A percentile compares a stretch with the other conserved stretches of the same genome.
Evolutionary conservation across 495 filamentous ascomycete genomes (phyloP).

Genomic region (Aspergillus wentii): DNA sequence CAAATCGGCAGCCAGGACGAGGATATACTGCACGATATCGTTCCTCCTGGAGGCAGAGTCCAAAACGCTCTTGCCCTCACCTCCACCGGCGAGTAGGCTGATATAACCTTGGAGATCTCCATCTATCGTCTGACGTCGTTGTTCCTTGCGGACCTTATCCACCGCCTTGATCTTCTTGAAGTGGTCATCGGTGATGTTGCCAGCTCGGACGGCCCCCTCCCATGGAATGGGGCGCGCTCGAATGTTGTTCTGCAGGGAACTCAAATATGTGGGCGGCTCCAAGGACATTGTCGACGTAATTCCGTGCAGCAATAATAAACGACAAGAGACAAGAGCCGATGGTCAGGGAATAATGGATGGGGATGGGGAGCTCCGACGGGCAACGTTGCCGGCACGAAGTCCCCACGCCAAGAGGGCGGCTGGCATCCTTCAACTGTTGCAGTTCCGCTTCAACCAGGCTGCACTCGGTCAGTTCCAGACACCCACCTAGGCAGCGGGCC

Average conservation of each 20-base stretch:
- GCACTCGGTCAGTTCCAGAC: too few species aligned
- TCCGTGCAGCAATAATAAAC: too few species aligned
- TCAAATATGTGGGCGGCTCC: conserved; percentile 85
- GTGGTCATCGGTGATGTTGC: conserved; percentile 90
- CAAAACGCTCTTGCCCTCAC: conserved; percentile 69
- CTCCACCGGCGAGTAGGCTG: conserved; percentile 69
- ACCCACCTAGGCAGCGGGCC: too few species aligned
- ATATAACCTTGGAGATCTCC: conserved; percentile 72
- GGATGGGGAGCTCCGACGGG: conserved; percentile 2
- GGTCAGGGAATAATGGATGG: conserved; percentile 1
- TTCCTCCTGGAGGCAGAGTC: conserved; percentile 71
- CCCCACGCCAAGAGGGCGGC: not conserved
- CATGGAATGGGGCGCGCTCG: conserved; percentile 91
- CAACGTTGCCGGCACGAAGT: too few species aligned
- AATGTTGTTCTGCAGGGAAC: conserved; percentile 90
- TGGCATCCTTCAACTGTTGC: too few species aligned
- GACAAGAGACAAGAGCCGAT: too few species aligned
- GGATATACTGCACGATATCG: conserved; percentile 91
- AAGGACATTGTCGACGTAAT: conserved; percentile 63
- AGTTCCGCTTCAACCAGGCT: too few species aligned
- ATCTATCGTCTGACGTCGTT: conserved; percentile 77
- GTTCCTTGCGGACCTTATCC: conserved; percentile 90
- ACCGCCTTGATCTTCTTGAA: conserved; percentile 95
- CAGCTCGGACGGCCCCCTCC: conserved; percentile 93
- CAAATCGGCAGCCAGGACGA: conserved; percentile 83